Base-by-base conservation (phyloP, 176 grass and related monocot species). In the Aegilops umbellulata region DNA sequence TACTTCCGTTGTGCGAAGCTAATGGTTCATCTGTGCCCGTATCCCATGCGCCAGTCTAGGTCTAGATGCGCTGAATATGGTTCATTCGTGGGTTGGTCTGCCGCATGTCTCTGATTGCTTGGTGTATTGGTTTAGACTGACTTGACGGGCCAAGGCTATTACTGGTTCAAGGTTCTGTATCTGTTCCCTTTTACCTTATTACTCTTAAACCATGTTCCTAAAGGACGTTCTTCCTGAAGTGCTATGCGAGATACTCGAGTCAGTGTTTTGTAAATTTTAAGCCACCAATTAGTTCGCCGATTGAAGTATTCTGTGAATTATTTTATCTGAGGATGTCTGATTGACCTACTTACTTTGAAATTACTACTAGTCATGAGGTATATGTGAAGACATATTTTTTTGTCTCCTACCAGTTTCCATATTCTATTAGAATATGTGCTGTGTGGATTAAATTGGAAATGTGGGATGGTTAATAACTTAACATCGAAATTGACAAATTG, bases 401-500 rank as follows among this genome's bases (percentile, higher is more conserved):
- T 39, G 10, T 57, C 23, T 74, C n/a, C 20, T 9, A 41, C 29
- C 30, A 78, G 62, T 23, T 71, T 25, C 13, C 17, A 31, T 38
- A 55, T 68, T 66, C 44, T 49, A 38, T 12, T 58, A 82, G 20
- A 53, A 26, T 55, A 19, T 16, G 0, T 57, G 66, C 20, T 16
- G 0, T 57, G 66, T 4, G 22, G n/a, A 77, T 38, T 77, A 3
- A 67, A 67, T 75, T 20, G n/a, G 42, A 39, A 49, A 39, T 55
- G 7, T n/a, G 15, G 62, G 26, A 24, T 26, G 84, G 31, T 32
- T 32, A 32, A 32, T 4, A 32, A 32, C 3, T 79, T 87, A 74
- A 68, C 35, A 49, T 60, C 8, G n/a, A 81, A 76, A 80, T 76
- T 69, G 79, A 69, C 41, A 76, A 8, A 20, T 38, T 55, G 26